Conservation (phyloP, 1,139 yeast genomes). For the Kluyveromyces sp. region DNA sequence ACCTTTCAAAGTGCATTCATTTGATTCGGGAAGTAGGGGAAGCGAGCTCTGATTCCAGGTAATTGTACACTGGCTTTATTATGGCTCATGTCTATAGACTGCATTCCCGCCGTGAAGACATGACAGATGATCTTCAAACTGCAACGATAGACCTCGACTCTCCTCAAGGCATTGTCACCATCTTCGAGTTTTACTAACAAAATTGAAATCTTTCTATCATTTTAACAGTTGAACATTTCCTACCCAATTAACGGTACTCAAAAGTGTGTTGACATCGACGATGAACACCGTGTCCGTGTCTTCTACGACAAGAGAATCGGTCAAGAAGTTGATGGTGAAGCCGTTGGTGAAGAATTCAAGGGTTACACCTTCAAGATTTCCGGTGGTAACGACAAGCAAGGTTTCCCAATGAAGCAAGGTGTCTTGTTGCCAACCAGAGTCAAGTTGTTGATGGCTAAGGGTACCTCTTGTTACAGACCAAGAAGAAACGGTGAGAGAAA, state of each 20-base stretch:
- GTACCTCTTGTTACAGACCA: slow-evolving; percentile 99
- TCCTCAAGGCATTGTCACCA: too few relatives aligned
- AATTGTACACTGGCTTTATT: too few relatives aligned
- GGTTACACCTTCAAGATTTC: slow-evolving; percentile 98
- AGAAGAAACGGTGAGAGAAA: slow-evolving; percentile 99
- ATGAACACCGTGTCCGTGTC: slow-evolving; percentile 97
- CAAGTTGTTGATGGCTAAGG: slow-evolving; percentile 87
- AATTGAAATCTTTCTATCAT: not conserved
- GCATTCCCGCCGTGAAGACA: too few relatives aligned
- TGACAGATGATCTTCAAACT: not conserved
- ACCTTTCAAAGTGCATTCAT: too few relatives aligned
- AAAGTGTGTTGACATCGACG: slow-evolving; percentile 95
- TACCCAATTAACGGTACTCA: slow-evolving; percentile 99
- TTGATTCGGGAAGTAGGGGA: too few relatives aligned
- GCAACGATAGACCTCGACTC: not conserved
- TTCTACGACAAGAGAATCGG: slow-evolving; percentile 99
- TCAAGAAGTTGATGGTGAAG: slow-evolving; percentile 98
- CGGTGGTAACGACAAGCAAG: slow-evolving; percentile 99
- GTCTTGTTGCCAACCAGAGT: slow-evolving; percentile 99
- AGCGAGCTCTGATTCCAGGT: too few relatives aligned
- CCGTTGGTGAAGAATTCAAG: slow-evolving; percentile 97
- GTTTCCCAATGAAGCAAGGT: slow-evolving; percentile 99
- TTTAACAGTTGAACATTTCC: slow-evolving; percentile 84
- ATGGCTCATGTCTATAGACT: too few relatives aligned
- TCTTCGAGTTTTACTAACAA: slow-evolving; percentile 6